Evolutionary conservation across 2,329 filamentous ascomycete species (phyloP), one percentile per base, ranked within the genome.

Genomic region (Pleoardoris graminearum): DNA sequence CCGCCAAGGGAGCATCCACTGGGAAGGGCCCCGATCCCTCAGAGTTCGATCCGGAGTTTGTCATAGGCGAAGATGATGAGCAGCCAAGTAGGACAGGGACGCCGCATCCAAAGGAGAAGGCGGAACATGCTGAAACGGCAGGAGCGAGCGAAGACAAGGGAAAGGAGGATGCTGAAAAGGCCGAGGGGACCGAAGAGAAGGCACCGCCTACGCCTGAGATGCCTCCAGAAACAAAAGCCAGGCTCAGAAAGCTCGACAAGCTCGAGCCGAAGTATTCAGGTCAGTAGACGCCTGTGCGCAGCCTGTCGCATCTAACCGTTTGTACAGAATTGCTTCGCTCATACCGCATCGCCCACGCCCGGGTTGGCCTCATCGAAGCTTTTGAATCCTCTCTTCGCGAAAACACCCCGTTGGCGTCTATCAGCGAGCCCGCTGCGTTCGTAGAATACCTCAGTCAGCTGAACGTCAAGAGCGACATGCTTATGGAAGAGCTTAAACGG

Each of bases 331-430:
- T 99, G 0, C 80, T 97, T 44, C 88, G 91, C 51, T 96, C 93
- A 7, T 99, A 99, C 75, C 85, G 91, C 56, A 87, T 92, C 59
- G 94, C 94, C 16, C 93, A 99, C 76, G 85, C 89, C 51, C 86
- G 91, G 46, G 90, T 92, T 36, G 85, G 89, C 11, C 85, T 89
- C 2, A 95, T 97, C 66, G 94, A 97, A 68, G 89, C 91, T 0
- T 99, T 99, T 71, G 94, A 99, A 75, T 87, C 90, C 49, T 87
- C 89, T 0, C 80, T 99, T 7, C 90, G 91, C 63, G 94, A 99
- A 70, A 90, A 96, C 64, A 99, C 94, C 0, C 93, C 94, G 2
- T 78, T 97, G 30, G 89, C 90, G 4, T 93, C 91, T 14, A 96
- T 99, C 63, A 82, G 80, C 61, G 94, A 99, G 54, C 90, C 93